phyloP scores from a whole-genome alignment of 192 early-diverging fungal species.

The Paraglomus occultum region DNA sequence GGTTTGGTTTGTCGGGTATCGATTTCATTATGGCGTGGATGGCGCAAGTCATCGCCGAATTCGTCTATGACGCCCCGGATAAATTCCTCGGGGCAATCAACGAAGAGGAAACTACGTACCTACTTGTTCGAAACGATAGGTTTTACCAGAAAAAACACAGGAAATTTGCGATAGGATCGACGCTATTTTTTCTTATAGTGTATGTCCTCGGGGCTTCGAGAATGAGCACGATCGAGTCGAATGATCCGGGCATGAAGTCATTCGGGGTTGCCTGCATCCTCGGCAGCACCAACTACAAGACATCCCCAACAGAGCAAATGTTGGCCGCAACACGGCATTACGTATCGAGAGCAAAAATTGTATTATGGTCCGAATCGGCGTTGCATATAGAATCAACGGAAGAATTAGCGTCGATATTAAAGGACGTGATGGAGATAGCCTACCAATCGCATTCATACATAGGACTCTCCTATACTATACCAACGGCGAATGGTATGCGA shows the following conservation, averaged over 20 bases:
- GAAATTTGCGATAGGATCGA: neutral
- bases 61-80: neutral
- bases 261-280: constrained; percentile 1
- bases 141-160: neutral
- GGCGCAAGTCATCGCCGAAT: neutral
- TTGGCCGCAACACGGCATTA: too few relatives aligned
- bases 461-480: constrained; percentile 33
- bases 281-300: neutral
- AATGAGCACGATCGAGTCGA: neutral
- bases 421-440: constrained; percentile 22
- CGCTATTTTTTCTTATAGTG: neutral
- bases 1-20: neutral
- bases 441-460: constrained; percentile 30
- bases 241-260: neutral
- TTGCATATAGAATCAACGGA: neutral
- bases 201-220: neutral
- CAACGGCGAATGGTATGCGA: constrained; percentile 17
- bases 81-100: neutral
- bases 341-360: too few relatives aligned
- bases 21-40: constrained; percentile 3
- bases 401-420: constrained; percentile 11
- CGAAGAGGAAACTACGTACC: neutral
- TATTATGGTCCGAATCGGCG: constrained; percentile 39
- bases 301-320: neutral
- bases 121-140: neutral